Evolutionary conservation across 2,329 filamentous ascomycete species (phyloP), one percentile per base, ranked within the genome.

Genomic region (Thielaviopsis populi): DNA sequence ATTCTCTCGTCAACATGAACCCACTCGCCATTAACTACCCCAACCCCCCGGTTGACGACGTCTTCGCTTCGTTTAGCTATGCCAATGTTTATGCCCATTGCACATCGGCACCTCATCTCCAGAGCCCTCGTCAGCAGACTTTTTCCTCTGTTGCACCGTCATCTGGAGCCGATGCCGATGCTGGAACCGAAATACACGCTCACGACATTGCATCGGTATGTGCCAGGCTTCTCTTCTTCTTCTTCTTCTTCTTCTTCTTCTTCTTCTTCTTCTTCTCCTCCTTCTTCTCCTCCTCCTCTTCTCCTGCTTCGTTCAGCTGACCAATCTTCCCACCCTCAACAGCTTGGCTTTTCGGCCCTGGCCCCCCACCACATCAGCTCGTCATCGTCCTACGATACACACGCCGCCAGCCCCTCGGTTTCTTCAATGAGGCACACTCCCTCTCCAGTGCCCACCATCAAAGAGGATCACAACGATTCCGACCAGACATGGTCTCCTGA

Each of bases 401-500:
- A 58, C 22, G 37, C 33, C 22, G 37, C 33, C 33, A 43, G 53
- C 33, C 48, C 24, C 50, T 43, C 50, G 22, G 11, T 41, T 24
- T 15, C 19, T 19, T 41, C 54, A 33, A n/a, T n/a, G 24, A 62
- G 10, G 19, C 19, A 22, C 27, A 3, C 43, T 10, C 15, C 40
- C 42, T 65, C 65, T 1, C 63, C 63, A 5, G 33, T 4, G 30
- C 62, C 41, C 3, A 42, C 41, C 10, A 59, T 67, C 62, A 67
- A 67, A 17, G 67, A 68, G 40, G 43, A 53, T 8, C 27, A 64
- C 15, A 40, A 33, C 17, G 53, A 37, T 17, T 33, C 53, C 24
- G 24, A 56, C 40, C 48, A 62, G 30, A 15, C 50, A 11, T 56
- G 43, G 27, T 63, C 40, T 6, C 42, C 69, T 17, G 78, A 78